Evolutionary conservation across 208 protist genomes (phyloP), one percentile per base, ranked within the genome.

Genomic region (Acanthamoeba healyi): DNA sequence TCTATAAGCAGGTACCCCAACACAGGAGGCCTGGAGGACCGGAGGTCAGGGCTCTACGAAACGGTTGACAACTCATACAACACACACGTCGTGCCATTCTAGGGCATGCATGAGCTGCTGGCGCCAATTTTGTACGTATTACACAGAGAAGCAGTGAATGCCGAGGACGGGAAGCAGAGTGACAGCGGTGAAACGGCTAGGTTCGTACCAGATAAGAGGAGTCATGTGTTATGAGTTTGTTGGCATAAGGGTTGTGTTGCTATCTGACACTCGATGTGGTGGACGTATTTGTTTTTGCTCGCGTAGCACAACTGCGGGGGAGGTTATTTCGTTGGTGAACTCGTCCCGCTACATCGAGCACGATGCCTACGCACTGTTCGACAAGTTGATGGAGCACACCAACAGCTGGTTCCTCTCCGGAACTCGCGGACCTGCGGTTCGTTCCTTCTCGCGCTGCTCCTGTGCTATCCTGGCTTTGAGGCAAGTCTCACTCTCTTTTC

Each of bases 101-200:
- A 97, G 74, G 97, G 97, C 40, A 98, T 98, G 97, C 96, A 98
- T 70, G 97, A 98, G 90, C 74, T 97, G 15, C 92, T 97, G 24
- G 96, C 96, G 32, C 96, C 96, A 19, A 93, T 97, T 32, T 38
- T 97, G 22, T 96, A 94, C 70, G 34, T 97, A 7, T 63, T 95
- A 19, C 38, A 94, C 40, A 56, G 77, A 70, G 96, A 97, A 46
- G 74, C 54, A 24, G 29, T 38, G 2, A 32, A 6, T 24, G 87
- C 24, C 32, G 87, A 36, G 49, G 87, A 79, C 38, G 32, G 42
- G 42, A n/a, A 92, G n/a, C 34, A 29, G n/a, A 2, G 14, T 1
- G 22, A 1, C 38, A 36, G 24, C 34, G 26, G 4, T 29, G 84
- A 70, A 26, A 70, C 34, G 14, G n/a, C 29, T n/a, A 56, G 40